Base-by-base conservation (phyloP, 495 filamentous ascomycete species). In the Thozetella sp. region DNA sequence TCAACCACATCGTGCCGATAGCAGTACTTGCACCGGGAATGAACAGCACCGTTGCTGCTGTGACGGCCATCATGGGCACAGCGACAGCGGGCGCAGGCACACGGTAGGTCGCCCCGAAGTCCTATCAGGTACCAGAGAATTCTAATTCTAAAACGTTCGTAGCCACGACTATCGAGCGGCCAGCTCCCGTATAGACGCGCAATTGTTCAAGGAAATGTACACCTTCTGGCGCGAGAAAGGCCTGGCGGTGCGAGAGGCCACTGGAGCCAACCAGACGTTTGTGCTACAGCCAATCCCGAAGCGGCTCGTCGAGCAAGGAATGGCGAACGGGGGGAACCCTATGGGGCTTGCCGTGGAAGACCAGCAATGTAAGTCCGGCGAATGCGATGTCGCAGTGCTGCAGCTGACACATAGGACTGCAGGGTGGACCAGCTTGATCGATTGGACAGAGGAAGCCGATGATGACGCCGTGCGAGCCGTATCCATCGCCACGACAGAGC, bases 151-250 rank as follows among this genome's bases (percentile, higher is more conserved):
- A n/a, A n/a, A n/a, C n/a, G n/a, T n/a, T n/a, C n/a, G n/a, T n/a
- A n/a, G 68, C 15, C 69, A 69, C 26, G 68, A 73, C 52, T 71
- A 71, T 27, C 54, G 66, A 27, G 66, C 40, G 2, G 61, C 40
- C 6, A 69, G 62, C 34, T 53, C 51, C 0, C 56, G 57, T 12
- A 45, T 70, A 3, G 67, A 72, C 46, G 61, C 61, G 20, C 54
- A 66, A 37, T 55, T 72, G 9, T 71, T 71, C 50, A 71, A 69
- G 46, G 58, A 69, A 2, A 68, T 69, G 0, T 69, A 69, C 22
- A 51, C 6, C 2, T 61, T 70, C 61, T 74, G 68, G 70, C 48
- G 34, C 15, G 51, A 54, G 22, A 40, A 61, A 22, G 66, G 68
- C 10, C n/a, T 54, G 3, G 57, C 53, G 1, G 58, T 62, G 11